Evolutionary conservation across 192 early-diverging fungal genomes (phyloP).

Genomic region (Mortierella claussenii): DNA sequence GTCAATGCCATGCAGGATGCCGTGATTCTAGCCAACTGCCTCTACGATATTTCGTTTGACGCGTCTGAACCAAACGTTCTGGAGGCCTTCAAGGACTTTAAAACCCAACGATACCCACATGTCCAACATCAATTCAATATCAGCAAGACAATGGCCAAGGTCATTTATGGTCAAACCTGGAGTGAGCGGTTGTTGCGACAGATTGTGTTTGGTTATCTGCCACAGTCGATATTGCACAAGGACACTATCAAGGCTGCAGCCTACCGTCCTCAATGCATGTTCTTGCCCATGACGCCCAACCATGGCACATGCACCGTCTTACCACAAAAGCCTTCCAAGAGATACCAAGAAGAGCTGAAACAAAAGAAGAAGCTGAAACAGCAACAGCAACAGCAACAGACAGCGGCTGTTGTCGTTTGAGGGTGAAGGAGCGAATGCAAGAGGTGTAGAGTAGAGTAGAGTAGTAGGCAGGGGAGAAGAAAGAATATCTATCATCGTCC

Average conservation of each 20-base stretch:
- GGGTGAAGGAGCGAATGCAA: too few relatives aligned
- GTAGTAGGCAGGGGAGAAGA: not conserved
- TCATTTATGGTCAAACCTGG: conserved; percentile 25
- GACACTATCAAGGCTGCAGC: conserved; percentile 27
- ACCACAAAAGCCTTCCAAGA: conserved; percentile 21
- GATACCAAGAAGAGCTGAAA: conserved; percentile 11
- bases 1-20: conserved; percentile 47
- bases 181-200: conserved; percentile 19
- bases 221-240: conserved; percentile 30
- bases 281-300: conserved; percentile 12
- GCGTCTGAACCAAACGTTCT: not conserved
- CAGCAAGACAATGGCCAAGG: conserved; percentile 17
- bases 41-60: conserved; percentile 13
- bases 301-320: conserved; percentile 21
- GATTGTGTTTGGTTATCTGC: conserved; percentile 24
- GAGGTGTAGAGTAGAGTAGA: not conserved
- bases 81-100: conserved; percentile 26
- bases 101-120: conserved; percentile 21
- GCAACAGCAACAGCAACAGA: not conserved
- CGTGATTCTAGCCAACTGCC: conserved; percentile 25
- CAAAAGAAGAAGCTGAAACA: too few relatives aligned
- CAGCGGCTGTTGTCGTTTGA: not conserved
- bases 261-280: conserved; percentile 23
- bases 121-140: conserved; percentile 20
- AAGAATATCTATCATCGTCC: not conserved